Conservation (phyloP, 768 basidiomycete genomes). For the Leccinum broughii region DNA sequence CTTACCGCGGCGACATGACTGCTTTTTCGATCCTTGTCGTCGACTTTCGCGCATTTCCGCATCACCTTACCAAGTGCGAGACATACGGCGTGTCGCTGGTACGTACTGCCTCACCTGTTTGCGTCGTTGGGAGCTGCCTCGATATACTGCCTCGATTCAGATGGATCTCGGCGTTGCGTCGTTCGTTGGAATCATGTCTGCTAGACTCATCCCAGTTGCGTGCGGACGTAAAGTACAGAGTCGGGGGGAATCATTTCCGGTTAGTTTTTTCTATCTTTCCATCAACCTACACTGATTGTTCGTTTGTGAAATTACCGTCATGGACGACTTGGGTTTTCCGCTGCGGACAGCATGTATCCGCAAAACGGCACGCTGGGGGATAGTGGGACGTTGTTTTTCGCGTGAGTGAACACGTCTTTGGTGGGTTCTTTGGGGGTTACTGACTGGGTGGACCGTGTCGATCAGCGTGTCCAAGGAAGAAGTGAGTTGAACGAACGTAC, state of each 20-base stretch:
- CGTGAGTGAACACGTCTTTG: conserved; percentile 39
- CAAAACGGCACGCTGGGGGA: conserved; percentile 58
- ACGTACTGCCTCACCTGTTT: too few species aligned
- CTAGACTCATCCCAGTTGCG: too few species aligned
- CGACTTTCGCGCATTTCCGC: too few species aligned
- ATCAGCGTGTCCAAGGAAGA: conserved; percentile 51
- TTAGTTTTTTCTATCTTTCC: conserved; percentile 6
- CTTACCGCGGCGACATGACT: too few species aligned
- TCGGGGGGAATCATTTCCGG: conserved; percentile 54
- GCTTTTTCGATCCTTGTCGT: too few species aligned
- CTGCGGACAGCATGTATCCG: conserved; percentile 41
- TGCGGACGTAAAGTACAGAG: too few species aligned
- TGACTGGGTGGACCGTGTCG: neutral
- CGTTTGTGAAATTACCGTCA: neutral
- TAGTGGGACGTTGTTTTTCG: conserved; percentile 55
- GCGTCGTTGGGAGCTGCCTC: too few species aligned
- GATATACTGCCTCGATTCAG: too few species aligned
- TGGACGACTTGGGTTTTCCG: neutral
- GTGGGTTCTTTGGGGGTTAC: neutral
- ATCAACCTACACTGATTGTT: neutral
- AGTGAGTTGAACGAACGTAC: conserved; percentile 15
- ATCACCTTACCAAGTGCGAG: too few species aligned
- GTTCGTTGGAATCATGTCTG: too few species aligned
- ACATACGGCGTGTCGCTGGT: too few species aligned
- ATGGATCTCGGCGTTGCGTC: too few species aligned